These are phyloP conservation scores for Bromus sterilis DNA, from an alignment of 176 grass and related monocot genomes.

Conservation along the genomic window DNA sequence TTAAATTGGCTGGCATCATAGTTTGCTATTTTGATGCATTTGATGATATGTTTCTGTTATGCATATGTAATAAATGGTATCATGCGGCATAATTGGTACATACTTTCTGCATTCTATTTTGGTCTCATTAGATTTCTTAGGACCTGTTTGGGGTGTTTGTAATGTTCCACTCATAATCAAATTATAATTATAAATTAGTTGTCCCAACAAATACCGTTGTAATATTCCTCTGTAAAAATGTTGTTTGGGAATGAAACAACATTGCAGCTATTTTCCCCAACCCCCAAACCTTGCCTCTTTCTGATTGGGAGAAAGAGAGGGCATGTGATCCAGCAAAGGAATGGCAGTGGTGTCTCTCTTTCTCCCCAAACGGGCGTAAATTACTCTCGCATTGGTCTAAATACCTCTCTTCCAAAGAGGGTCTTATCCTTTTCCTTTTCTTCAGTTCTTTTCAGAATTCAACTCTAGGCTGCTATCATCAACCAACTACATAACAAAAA, in stretches of 20 bases:
- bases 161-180: not conserved
- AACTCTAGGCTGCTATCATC: slow-evolving; percentile 86
- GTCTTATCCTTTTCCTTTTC: slow-evolving; percentile 10
- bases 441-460: slow-evolving; percentile 92
- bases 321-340: too few species aligned
- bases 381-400: not conserved
- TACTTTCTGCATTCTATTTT: slow-evolving; percentile 5
- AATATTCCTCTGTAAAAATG: not conserved
- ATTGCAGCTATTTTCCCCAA: not conserved
- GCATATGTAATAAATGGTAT: not conserved
- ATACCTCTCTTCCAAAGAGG: not conserved
- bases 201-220: not conserved
- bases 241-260: not conserved
- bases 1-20: not conserved
- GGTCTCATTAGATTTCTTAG: not conserved
- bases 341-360: not conserved
- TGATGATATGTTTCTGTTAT: not conserved
- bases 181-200: not conserved
- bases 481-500: slow-evolving; percentile 86
- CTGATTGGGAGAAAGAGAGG: too few species aligned
- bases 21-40: not conserved
- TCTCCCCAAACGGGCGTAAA: not conserved
- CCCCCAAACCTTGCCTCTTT: not conserved
- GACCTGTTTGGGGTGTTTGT: not conserved
- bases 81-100: not conserved